Evolutionary conservation across 208 protist species (phyloP).

Genomic region (Trypanosoma brucei): DNA sequence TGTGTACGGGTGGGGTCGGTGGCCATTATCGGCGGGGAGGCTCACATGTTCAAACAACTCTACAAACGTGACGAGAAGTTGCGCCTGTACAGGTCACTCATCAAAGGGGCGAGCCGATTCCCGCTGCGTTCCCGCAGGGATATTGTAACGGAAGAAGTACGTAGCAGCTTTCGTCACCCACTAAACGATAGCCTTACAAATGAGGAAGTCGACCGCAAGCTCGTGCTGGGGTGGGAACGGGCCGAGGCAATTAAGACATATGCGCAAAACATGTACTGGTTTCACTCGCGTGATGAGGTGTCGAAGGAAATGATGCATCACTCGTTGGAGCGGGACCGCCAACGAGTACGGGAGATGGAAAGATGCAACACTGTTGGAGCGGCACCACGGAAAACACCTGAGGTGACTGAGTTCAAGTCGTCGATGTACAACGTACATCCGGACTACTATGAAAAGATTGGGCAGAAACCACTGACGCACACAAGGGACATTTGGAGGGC

Average conservation of each 20-base stretch:
- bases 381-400: conserved; percentile 47
- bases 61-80: conserved; percentile 74
- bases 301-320: conserved; percentile 81
- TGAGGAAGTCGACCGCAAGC: conserved; percentile 68
- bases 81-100: conserved; percentile 59
- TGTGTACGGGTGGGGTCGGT: too few species aligned
- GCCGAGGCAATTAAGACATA: conserved; percentile 67
- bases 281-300: conserved; percentile 85
- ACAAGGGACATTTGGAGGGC: conserved; percentile 79
- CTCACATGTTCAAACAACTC: conserved; percentile 8
- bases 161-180: conserved; percentile 66
- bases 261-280: conserved; percentile 90
- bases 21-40: too few species aligned
- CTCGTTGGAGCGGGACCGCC: conserved; percentile 61
- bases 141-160: conserved; percentile 75
- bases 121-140: conserved; percentile 78
- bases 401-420: conserved; percentile 85
- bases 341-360: conserved; percentile 44
- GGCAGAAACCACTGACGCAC: conserved; percentile 61
- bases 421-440: conserved; percentile 86
- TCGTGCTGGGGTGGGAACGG: conserved; percentile 80
- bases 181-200: conserved; percentile 45
- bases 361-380: conserved; percentile 52
- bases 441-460: conserved; percentile 79
- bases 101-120: conserved; percentile 71